Evolutionary conservation across 2,329 filamentous ascomycete species (phyloP), one percentile per base, ranked within the genome.

Genomic region (Monilinia aucupariae): DNA sequence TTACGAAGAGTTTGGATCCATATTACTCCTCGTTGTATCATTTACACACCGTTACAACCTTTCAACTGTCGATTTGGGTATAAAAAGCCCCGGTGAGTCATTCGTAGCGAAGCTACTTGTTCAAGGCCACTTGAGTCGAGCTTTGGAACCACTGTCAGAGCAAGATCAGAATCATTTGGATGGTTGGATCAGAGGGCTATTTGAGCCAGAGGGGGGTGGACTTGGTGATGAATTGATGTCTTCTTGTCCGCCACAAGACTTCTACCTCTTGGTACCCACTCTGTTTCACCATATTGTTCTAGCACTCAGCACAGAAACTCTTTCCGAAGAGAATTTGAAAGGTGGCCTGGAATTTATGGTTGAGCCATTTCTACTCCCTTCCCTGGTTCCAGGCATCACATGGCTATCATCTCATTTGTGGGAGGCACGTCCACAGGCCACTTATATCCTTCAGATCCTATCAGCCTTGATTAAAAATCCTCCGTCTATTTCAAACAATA

Each of bases 1-100:
- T 0, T 94, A 94, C 69, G 91, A 94, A 71, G 91, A 96, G 69
- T 94, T 93, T 68, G 89, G 90, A 0, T 85, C 88, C 0, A 86
- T 92, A 20, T 76, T 94, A 9, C 80, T 94, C 1, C 78, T 94
- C 2, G 81, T 92, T 0, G 75, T 92, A 59, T 88, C 88, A 0
- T 87, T 92, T 67, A 82, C 88, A n/a, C 84, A 91, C 71, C 86
- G 91, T 17, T 93, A 92, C 70, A 82, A 85, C 59, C 78, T 94
- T 12, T 82, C 80, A 0, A 77, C 80, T 7, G 76, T 82, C 4
- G 88, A 92, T 43, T 78, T 92, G 37, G 89, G 88, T 2, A 74
- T 82, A 27, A 76, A 79, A 25, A 77, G 79, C 1, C 60, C 60
- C 5, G 71, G 80, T 0, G 83, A 87, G 63, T 89, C 87, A 1